Base-by-base conservation (phyloP, 345 rosid genomes). In the Fremontodendron californicum region DNA sequence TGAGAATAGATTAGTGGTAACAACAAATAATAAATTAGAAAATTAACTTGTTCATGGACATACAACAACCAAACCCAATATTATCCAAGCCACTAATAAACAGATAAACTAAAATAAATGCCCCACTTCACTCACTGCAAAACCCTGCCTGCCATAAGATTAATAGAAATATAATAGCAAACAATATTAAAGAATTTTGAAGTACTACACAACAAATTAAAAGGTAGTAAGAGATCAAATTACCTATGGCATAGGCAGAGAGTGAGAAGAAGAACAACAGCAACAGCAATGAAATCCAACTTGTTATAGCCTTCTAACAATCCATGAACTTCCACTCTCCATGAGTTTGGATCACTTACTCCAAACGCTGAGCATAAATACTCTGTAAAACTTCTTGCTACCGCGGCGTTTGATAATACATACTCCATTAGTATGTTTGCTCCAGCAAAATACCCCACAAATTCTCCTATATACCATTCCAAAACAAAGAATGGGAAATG, bases 361-460 rank as follows among this genome's bases (percentile, higher is more conserved):
- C 97, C 98, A 75, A 92, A 77, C 9, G 97, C 87, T 12, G 83
- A 80, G 81, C 93, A 89, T 40, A 91, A 70, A 77, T 94, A 94
- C 66, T 92, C 94, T 1, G 97, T 94, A 62, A 94, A 94, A 77
- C 82, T 91, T 87, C 98, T 89, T 23, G 98, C 95, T 4, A 91
- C 97, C 18, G 93, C 98, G 5, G 98, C 98, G 77, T 94, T 94
- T 64, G 98, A 94, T 69, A 94, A 72, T 19, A 94, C 97, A 78
- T 94, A 94, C 84, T 91, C 98, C 92, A 94, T 82, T 19, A 94
- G 79, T 82, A 94, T 92, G 82, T 94, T 94, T 55, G 90, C 87
- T 62, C 98, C 98, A 42, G 92, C 98, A 78, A 94, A 91, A 77
- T 92, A 94, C 9, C 95, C 98, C 43, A 88, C 84, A 78, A 94